Evolutionary conservation across 352 stramenopile species (phyloP), one percentile per base, ranked within the genome.

Genomic region (Globisporangium irregulare): DNA sequence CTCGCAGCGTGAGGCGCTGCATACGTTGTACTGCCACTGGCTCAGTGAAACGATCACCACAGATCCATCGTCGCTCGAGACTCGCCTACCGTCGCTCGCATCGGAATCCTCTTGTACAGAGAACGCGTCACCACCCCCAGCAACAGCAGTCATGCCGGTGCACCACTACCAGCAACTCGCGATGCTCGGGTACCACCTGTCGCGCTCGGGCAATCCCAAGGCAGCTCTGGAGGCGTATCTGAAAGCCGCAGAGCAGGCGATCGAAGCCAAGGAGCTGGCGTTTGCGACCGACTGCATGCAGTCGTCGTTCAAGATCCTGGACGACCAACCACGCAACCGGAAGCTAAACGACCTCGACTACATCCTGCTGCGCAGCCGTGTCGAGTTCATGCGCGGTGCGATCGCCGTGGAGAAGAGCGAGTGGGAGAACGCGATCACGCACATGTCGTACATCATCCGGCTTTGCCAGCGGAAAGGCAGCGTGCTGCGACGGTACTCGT

Each of bases 231-330:
- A 92, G 34, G 76, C 81, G 0, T 92, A 91, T 66, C 73, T 88
- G 46, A 77, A 87, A 24, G 81, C 81, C 1, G 80, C 78, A 0
- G 85, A 92, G 46, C 72, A 83, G 8, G 83, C 80, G 3, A 77
- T 91, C 18, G 79, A 86, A 1, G 75, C 71, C 25, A 80, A 79
- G 53, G 85, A 91, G 60, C 65, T 90, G 18, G 77, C 79, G 1
- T 93, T 92, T 59, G 85, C 81, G 1, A 80, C 85, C 27, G 83
- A 89, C 43, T 93, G 85, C 71, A 86, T 93, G 75, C 83, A 87
- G 57, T 87, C 82, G n/a, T 85, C 85, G 25, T 87, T 75, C 70
- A 86, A 87, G 46, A 86, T 89, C 48, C 48, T 93, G 22, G 83
- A 84, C 22, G 76, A 85, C 4, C 71, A 77, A 15, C 71, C 76